phyloP scores from a whole-genome alignment of 2,329 filamentous ascomycete species.

The Botrytis byssoidea region DNA sequence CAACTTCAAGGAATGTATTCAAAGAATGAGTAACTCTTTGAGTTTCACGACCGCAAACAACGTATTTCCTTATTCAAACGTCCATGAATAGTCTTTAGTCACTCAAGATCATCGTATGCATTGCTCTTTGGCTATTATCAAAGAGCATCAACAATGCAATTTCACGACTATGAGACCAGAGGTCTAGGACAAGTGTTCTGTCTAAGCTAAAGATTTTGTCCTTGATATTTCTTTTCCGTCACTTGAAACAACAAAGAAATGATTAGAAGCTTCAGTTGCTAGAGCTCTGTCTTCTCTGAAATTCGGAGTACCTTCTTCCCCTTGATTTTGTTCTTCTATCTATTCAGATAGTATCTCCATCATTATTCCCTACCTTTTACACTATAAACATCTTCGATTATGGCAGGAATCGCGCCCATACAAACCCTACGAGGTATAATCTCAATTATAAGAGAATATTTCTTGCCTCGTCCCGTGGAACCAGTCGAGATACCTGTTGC shows the following conservation, averaged over 20 bases:
- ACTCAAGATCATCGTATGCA: not conserved
- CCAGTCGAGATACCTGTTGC: not conserved
- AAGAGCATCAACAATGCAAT: conserved; percentile 9
- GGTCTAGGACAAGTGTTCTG: not conserved
- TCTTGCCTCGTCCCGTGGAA: not conserved
- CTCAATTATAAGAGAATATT: not conserved
- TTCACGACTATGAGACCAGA: not conserved
- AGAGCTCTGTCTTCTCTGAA: not conserved
- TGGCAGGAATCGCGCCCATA: not conserved
- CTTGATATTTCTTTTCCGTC: not conserved
- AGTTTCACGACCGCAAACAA: conserved; percentile 9
- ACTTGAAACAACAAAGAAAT: conserved; percentile 8
- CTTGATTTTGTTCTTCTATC: conserved; percentile 5
- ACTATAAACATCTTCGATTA: not conserved
- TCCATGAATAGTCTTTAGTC: not conserved
- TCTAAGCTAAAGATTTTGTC: not conserved
- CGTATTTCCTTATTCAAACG: not conserved
- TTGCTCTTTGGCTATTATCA: not conserved
- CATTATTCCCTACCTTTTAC: not conserved
- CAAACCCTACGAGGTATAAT: not conserved
- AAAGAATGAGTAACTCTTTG: not conserved
- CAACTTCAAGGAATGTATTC: conserved; percentile 9
- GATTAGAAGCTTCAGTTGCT: not conserved
- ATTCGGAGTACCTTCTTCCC: not conserved
- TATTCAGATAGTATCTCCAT: conserved; percentile 3